Evolutionary conservation across 441 rosid species (phyloP).

Genomic region (Eruca vesicaria): DNA sequence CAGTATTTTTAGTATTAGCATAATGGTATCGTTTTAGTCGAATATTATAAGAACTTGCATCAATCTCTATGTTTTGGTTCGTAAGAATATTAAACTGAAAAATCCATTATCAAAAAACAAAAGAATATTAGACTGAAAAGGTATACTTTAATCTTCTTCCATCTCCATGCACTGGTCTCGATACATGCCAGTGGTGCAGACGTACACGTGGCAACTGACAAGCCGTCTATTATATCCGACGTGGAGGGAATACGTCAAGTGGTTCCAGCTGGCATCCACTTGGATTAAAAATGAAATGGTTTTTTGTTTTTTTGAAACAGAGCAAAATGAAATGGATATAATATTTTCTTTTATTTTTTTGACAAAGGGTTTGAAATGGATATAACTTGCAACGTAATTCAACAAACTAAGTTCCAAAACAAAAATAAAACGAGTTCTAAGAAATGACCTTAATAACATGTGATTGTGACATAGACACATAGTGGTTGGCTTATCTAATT

Average conservation of each 20-base stretch:
- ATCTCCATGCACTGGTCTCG: conserved; percentile 1
- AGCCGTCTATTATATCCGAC: conserved; percentile 16
- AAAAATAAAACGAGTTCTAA: background rate
- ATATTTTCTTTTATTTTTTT: no score
- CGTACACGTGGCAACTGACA: conserved; percentile 21
- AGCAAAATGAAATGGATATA: no score
- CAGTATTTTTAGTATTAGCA: background rate
- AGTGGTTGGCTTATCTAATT: background rate
- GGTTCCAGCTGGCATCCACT: conserved; percentile 39
- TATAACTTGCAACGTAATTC: background rate
- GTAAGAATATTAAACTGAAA: conserved; percentile 22
- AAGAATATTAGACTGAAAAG: conserved; percentile 23
- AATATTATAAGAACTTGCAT: background rate
- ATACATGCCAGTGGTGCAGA: background rate
- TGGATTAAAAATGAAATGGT: conserved; percentile 2
- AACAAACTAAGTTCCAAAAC: background rate
- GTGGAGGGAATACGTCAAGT: conserved; percentile 29
- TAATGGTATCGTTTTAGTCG: background rate
- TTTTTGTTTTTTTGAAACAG: no score
- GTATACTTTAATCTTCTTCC: background rate
- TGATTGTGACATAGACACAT: conserved; percentile 8
- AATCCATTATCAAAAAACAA: no score
- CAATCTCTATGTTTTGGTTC: conserved; percentile 18
- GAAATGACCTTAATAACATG: conserved; percentile 1
- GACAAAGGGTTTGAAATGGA: no score